Conservation (phyloP, 148 eudicot species). For the Fallopia convolvulus region DNA sequence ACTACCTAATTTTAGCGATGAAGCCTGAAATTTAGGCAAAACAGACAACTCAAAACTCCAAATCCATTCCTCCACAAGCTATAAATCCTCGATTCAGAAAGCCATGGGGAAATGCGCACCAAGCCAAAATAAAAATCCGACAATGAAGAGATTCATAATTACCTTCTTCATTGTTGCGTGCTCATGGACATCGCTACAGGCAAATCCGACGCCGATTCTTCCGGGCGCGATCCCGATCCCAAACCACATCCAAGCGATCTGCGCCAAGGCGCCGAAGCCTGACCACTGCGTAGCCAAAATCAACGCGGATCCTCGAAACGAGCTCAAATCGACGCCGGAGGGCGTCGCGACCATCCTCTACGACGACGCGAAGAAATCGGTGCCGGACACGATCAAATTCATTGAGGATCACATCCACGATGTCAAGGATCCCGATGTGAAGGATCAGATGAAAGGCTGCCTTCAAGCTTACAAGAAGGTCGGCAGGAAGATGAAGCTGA, state of each 20-base stretch:
- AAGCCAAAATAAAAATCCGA: not conserved
- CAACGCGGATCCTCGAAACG: not conserved
- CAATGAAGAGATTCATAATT: not conserved
- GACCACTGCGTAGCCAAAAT: not conserved
- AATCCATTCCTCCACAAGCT: not conserved
- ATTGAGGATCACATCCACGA: not conserved
- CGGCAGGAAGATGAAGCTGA: not conserved
- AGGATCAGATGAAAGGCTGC: not conserved
- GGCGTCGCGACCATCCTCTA: not conserved
- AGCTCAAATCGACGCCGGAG: not conserved
- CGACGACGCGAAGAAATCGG: not conserved
- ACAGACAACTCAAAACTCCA: not conserved
- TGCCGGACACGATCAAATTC: not conserved
- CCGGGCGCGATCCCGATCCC: too few species aligned
- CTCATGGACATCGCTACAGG: not conserved
- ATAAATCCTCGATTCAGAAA: not conserved
- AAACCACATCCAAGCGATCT: not conserved
- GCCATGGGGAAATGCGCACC: not conserved
- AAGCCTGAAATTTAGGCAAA: not conserved
- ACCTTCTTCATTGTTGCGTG: not conserved
- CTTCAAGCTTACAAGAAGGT: not conserved
- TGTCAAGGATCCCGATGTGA: not conserved
- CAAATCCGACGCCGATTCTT: not conserved
- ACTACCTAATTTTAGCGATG: not conserved
- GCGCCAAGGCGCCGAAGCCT: not conserved